Base-by-base conservation (phyloP, 2,329 filamentous ascomycete species). In the Epichloe festucae region DNA sequence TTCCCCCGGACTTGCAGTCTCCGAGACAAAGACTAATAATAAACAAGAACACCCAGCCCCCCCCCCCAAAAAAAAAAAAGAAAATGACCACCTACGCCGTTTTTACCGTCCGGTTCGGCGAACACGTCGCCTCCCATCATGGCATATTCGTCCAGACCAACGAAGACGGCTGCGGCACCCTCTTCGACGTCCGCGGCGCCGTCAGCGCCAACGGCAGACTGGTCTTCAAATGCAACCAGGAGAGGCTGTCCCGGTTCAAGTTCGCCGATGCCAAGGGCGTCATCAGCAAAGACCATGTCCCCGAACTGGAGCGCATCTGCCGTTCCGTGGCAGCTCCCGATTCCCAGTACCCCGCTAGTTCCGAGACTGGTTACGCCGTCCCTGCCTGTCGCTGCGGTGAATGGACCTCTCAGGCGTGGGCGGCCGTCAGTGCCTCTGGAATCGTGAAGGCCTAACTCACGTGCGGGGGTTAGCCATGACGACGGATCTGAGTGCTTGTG, bases 401-500 rank as follows among this genome's bases (percentile, higher is more conserved):
- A n/a, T 52, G 51, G 51, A 46, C 31, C 14, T 19, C 43, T 11
- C 21, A 40, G 47, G 51, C 40, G 5, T 52, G 51, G 51, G 19
- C 27, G 2, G 51, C 51, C 6, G 38, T 52, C 10, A 17, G 42
- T 11, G 35, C 42, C 11, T 50, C 51, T 27, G 51, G 46, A 2
- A 74, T 65, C 21, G 49, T 50, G 49, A 43, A 58, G 57, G 12
- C 64, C 54, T 43, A 7, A 12, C 31, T 31, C 8, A 27, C 23
- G 23, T 27, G 27, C 27, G 27, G 27, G 8, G 27, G 8, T 8
- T 31, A 7, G 27, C 27, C 27, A 10, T 7, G 27, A 31, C 27
- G 7, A 23, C 5, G 27, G 1, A 8, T 31, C 8, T 0, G 27
- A 31, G 27, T 31, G 7, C 27, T 3, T 31, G 27, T 2, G 23